Evolutionary conservation across 345 rosid species (phyloP).

Genomic region (Citrus glauca): DNA sequence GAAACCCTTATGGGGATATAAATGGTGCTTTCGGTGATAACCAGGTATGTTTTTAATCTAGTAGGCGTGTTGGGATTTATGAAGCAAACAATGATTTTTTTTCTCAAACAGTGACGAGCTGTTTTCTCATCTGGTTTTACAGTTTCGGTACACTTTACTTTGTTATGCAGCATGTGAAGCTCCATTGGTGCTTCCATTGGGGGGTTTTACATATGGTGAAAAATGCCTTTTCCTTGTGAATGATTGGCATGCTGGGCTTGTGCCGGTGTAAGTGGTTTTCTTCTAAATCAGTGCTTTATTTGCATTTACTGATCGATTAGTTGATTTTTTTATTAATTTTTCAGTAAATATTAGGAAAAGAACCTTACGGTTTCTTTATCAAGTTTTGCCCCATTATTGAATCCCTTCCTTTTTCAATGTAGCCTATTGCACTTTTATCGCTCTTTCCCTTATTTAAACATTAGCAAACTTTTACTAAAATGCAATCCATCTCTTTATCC

Average conservation of each 20-base stretch:
- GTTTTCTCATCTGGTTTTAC: conserved; percentile 35
- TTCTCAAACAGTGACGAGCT: conserved; percentile 21
- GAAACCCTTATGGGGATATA: conserved; percentile 86
- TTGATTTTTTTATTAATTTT: neutral
- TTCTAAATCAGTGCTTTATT: neutral
- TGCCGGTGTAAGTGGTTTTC: conserved; percentile 65
- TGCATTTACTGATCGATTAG: neutral
- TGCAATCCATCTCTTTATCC: neutral
- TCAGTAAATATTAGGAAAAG: neutral
- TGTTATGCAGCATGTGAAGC: conserved; percentile 99
- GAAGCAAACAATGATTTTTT: neutral
- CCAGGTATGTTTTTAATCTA: conserved; percentile 50
- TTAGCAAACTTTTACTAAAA: neutral
- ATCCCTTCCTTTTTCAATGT: neutral
- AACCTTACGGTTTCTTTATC: neutral
- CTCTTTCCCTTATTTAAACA: neutral
- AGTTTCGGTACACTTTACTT: conserved; percentile 93
- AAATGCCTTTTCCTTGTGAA: conserved; percentile 88
- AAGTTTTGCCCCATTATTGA: neutral
- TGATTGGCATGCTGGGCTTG: conserved; percentile 98
- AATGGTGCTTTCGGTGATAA: conserved; percentile 89
- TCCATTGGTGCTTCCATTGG: conserved; percentile 84
- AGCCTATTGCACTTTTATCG: neutral
- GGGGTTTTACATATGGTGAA: conserved; percentile 92
- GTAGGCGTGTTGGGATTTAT: neutral